A percentile compares a stretch with the other conserved stretches of the same genome.
phyloP scores from a whole-genome alignment of 2,329 filamentous ascomycete genomes.

The Nannizzia gypsea region DNA sequence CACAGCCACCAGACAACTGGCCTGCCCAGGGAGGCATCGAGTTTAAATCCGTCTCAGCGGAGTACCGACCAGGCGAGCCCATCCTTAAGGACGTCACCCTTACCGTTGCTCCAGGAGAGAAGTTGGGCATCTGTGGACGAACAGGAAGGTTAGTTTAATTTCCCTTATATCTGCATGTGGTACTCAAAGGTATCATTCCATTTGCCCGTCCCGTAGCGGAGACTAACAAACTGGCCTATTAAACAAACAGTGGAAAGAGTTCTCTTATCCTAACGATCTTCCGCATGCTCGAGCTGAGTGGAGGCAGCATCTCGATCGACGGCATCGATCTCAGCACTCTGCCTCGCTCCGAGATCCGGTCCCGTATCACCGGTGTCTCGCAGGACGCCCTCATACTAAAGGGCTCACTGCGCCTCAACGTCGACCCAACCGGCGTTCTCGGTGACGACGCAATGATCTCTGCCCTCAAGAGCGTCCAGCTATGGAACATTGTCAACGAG shows the following conservation, averaged over 20 bases:
- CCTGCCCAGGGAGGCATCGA: constrained; percentile 28
- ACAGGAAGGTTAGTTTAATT: constrained; percentile 20
- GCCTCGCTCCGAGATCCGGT: constrained; percentile 30
- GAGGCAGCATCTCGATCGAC: constrained; percentile 34
- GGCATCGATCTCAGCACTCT: constrained; percentile 31
- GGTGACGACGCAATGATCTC: constrained; percentile 29
- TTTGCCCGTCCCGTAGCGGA: neutral
- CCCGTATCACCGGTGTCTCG: constrained; percentile 32
- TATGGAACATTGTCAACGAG: constrained; percentile 27
- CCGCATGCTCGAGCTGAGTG: constrained; percentile 32
- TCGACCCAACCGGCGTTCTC: constrained; percentile 26
- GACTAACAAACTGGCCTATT: neutral
- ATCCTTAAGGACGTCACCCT: constrained; percentile 21
- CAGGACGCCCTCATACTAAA: constrained; percentile 36
- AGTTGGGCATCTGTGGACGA: constrained; percentile 26
- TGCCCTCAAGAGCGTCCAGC: constrained; percentile 29
- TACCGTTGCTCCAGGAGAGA: constrained; percentile 20
- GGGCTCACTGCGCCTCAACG: constrained; percentile 30
- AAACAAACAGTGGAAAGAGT: constrained; percentile 29
- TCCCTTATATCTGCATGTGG: neutral
- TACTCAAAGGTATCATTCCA: neutral
- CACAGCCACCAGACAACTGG: constrained; percentile 25
- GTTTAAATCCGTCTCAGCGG: constrained; percentile 28
- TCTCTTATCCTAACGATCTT: constrained; percentile 33
- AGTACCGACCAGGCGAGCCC: constrained; percentile 20